A percentile compares a stretch with the other conserved stretches of the same genome.
phyloP scores from a whole-genome alignment of 768 basidiomycete genomes.

The Serpula lacrymans region DNA sequence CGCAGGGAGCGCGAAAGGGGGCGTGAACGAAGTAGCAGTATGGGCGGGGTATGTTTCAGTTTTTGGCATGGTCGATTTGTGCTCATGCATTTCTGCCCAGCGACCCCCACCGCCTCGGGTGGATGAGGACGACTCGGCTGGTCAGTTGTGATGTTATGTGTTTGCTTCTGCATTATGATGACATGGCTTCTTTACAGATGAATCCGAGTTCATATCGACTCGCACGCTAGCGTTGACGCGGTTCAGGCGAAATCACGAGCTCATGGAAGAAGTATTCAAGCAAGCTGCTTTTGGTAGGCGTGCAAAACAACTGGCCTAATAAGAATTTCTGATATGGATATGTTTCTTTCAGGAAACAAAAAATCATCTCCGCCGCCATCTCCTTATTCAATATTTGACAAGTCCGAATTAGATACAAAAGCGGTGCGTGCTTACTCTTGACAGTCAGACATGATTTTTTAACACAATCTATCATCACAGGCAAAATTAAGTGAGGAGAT shows the following conservation, averaged over 20 bases:
- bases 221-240: conserved; percentile 67
- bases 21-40: conserved; percentile 42
- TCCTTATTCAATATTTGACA: conserved; percentile 61
- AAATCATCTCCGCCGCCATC: conserved; percentile 33
- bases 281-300: conserved; percentile 60
- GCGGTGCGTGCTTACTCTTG: conserved; percentile 36
- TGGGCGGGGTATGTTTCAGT: conserved; percentile 34
- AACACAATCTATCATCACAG: conserved; percentile 28
- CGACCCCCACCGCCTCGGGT: conserved; percentile 29
- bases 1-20: conserved; percentile 57
- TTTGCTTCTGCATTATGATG: neutral
- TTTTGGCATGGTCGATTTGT: neutral
- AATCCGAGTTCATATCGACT: conserved; percentile 68
- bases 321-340: conserved; percentile 13
- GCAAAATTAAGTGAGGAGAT: conserved; percentile 58
- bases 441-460: neutral
- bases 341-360: conserved; percentile 38
- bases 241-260: conserved; percentile 77
- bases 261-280: conserved; percentile 81
- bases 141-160: conserved; percentile 28
- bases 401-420: conserved; percentile 53
- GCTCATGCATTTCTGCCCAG: conserved; percentile 9
- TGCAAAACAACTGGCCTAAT: neutral
- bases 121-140: conserved; percentile 68
- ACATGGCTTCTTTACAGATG: conserved; percentile 42